Evolutionary conservation across 2,329 filamentous ascomycete genomes (phyloP).

Genomic region (Alternaria longipes): DNA sequence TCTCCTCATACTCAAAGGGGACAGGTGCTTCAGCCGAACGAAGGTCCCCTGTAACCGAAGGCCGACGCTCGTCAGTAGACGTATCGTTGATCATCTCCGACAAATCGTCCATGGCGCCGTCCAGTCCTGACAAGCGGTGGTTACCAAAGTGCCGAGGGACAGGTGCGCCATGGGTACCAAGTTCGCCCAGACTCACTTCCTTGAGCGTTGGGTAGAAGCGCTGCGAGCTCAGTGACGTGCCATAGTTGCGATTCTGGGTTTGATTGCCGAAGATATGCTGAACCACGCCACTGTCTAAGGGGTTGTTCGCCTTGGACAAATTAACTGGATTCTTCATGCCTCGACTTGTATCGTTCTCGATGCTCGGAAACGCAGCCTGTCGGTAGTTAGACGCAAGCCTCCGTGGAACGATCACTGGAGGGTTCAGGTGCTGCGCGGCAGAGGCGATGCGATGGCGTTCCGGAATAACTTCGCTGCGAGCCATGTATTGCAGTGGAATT

Average conservation of each 20-base stretch:
- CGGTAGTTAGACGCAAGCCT: conserved; percentile 18
- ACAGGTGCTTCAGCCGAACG: conserved; percentile 12
- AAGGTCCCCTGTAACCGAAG: conserved; percentile 15
- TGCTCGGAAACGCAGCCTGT: conserved; percentile 13
- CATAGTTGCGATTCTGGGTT: conserved; percentile 31
- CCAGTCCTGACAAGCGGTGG: conserved; percentile 45
- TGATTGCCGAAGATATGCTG: conserved; percentile 41
- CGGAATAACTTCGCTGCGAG: conserved; percentile 26
- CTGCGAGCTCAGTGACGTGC: conserved; percentile 35
- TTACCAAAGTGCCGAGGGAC: conserved; percentile 33
- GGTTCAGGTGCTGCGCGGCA: conserved; percentile 21
- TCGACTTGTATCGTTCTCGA: conserved; percentile 24
- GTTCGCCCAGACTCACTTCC: conserved; percentile 26
- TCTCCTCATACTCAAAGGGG: conserved; percentile 27
- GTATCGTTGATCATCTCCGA: conserved; percentile 40
- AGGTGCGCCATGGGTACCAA: conserved; percentile 15
- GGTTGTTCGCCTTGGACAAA: conserved; percentile 19
- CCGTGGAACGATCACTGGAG: conserved; percentile 24
- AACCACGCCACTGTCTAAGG: conserved; percentile 19
- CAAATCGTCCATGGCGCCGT: conserved; percentile 53
- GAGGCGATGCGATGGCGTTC: conserved; percentile 26
- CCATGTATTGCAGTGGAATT: conserved; percentile 15
- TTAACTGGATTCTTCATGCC: conserved; percentile 29
- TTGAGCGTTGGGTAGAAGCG: conserved; percentile 37
- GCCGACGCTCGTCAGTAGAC: conserved; percentile 20